Evolutionary conservation across 1,284 basidiomycete genomes (phyloP).

Genomic region (Trichosporon sp.): DNA sequence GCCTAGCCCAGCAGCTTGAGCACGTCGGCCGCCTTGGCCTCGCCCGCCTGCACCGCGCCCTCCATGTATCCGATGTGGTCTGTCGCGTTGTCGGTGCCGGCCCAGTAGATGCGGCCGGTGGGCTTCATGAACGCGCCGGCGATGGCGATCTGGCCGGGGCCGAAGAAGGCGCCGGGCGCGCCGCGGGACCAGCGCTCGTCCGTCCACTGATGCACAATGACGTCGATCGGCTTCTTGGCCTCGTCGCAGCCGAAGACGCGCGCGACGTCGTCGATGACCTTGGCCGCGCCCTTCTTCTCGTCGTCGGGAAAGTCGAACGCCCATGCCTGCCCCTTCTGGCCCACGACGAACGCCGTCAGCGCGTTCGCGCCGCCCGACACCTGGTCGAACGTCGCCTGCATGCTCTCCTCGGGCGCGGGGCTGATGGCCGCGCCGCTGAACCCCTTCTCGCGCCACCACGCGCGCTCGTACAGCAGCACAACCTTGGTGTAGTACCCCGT

Average conservation of each 20-base stretch:
- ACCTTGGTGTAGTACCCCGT: slow-evolving; percentile 14
- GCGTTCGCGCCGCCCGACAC: not conserved
- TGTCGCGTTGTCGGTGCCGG: slow-evolving; percentile 13
- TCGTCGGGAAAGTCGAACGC: too few relatives aligned
- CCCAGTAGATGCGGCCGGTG: slow-evolving; percentile 13
- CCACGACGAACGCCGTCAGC: slow-evolving; percentile 2
- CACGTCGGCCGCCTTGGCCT: not conserved
- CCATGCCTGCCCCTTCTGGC: not conserved
- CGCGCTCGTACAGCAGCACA: slow-evolving; percentile 11
- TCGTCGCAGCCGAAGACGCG: slow-evolving; percentile 4
- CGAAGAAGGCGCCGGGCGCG: not conserved
- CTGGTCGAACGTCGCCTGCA: slow-evolving; percentile 7
- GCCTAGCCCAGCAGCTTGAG: not conserved
- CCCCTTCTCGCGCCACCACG: slow-evolving; percentile 18
- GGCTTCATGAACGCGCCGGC: not conserved
- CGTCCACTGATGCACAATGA: slow-evolving; percentile 8
- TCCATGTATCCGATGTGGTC: slow-evolving; percentile 20
- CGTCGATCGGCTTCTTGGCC: not conserved
- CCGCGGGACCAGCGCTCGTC: slow-evolving; percentile 10
- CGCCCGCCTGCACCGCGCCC: slow-evolving; percentile 14
- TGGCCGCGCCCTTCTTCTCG: slow-evolving; percentile 1
- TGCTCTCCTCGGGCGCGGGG: not conserved
- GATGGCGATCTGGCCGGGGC: slow-evolving; percentile 6
- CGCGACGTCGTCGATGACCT: not conserved
- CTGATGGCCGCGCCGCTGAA: not conserved